Percentiles rank a stretch among this genome's conserved stretches.
Evolutionary conservation across 495 filamentous ascomycete species (phyloP).

Genomic region (Penicillium lividum): DNA sequence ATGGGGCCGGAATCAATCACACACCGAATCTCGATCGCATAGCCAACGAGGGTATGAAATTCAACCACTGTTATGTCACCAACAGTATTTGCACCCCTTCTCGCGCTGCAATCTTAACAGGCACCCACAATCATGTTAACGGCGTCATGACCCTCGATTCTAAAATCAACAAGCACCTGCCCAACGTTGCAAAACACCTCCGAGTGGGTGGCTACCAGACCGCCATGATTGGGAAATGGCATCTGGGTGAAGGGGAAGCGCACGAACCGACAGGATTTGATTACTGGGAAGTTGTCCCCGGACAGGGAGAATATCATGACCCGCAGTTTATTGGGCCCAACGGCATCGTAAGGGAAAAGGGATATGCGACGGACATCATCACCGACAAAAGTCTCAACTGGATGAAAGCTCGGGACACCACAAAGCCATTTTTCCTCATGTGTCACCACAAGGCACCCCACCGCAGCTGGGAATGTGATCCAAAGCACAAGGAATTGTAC

Average conservation of each 20-base stretch:
- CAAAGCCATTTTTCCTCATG: conserved; percentile 49
- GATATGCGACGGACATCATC: conserved; percentile 48
- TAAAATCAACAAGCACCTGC: conserved; percentile 43
- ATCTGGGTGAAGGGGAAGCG: conserved; percentile 40
- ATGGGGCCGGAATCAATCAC: conserved; percentile 44
- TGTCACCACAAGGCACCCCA: conserved; percentile 51
- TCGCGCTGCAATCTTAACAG: conserved; percentile 44
- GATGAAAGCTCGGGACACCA: conserved; percentile 29
- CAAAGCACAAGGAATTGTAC: conserved; percentile 41
- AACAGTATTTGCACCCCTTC: conserved; percentile 49
- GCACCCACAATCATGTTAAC: conserved; percentile 49
- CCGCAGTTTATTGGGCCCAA: conserved; percentile 37
- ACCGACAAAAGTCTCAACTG: conserved; percentile 42
- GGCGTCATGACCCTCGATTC: conserved; percentile 42
- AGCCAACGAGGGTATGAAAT: conserved; percentile 46
- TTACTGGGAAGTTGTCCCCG: conserved; percentile 41
- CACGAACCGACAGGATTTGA: conserved; percentile 48
- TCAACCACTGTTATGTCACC: conserved; percentile 50
- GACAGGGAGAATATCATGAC: conserved; percentile 45
- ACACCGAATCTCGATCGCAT: conserved; percentile 46
- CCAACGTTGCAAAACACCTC: conserved; percentile 45
- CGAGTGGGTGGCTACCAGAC: conserved; percentile 42
- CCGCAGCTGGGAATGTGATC: conserved; percentile 44
- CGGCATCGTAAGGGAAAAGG: conserved; percentile 23
- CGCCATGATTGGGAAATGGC: conserved; percentile 49